Evolutionary conservation across 2,329 filamentous ascomycete genomes (phyloP), one percentile per base, ranked within the genome.

Genomic region (Ilyonectria sp.): DNA sequence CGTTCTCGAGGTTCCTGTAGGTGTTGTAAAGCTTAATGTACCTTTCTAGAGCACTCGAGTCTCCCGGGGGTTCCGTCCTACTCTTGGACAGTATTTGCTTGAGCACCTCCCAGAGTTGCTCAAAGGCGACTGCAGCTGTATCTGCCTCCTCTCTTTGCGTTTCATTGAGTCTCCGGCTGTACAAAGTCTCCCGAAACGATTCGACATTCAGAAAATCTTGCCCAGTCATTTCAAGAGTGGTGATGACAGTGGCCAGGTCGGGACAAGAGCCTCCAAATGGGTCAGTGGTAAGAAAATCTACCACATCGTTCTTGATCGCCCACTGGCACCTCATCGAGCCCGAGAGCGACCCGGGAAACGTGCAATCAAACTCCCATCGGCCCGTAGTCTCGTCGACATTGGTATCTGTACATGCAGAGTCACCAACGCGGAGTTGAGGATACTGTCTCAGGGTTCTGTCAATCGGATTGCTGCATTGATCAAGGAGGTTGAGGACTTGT

Each of bases 181-280:
- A 70, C 3, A 81, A 72, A 15, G 74, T 78, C 2, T 69, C 65
- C 6, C 69, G 71, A 26, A 82, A 70, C 0, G 76, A 69, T 0
- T 70, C 69, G 6, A 61, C 52, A 10, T 71, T 73, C n/a, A 81
- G 56, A 6, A 80, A 71, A n/a, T 81, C 77, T 10, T 74, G 67
- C 0, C 70, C 77, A 1, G 73, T 74, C 5, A 67, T 63, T 19
- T 74, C 72, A 19, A 82, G 76, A 0, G 78, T 80, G 11, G 79
- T 79, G 29, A 81, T 71, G 5, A 82, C 76, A 6, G 79, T 80
- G 0, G 79, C 75, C 17, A 82, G 54, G 21, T 79, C 76, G 0
- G 79, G 79, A 55, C 81, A 83, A 0, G 77, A 74, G 4, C 78
- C 80, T 8, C 73, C 79, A 31, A 83, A 79, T 0, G 80, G 79